Evolutionary conservation across 768 basidiomycete genomes (phyloP).

Genomic region (Multifurca ochricompacta): DNA sequence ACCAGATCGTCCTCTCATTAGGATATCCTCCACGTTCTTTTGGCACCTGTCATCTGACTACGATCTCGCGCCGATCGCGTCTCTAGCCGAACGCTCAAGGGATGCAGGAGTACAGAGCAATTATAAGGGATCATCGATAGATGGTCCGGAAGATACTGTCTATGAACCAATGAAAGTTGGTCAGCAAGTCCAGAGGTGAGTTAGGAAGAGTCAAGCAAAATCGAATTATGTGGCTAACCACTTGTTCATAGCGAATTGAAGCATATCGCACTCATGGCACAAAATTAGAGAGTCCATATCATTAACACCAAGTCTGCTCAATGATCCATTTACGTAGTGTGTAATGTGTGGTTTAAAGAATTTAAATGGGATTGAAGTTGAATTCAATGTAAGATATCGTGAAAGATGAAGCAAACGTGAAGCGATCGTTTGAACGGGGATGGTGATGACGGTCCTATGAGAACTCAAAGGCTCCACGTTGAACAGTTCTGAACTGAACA

Average conservation of each 20-base stretch:
- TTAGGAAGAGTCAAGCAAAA: background rate
- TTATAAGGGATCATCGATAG: constrained; percentile 28
- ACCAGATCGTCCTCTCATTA: constrained; percentile 78
- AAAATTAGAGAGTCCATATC: constrained; percentile 17
- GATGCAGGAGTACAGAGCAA: constrained; percentile 35
- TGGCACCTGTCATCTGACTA: constrained; percentile 88
- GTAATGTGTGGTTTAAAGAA: background rate
- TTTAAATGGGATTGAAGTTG: constrained; percentile 29
- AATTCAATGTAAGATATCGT: constrained; percentile 25
- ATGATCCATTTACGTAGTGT: background rate
- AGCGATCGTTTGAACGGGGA: too few species aligned
- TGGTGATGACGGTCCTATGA: background rate
- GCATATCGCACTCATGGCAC: constrained; percentile 75
- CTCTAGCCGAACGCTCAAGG: constrained; percentile 42
- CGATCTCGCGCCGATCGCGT: constrained; percentile 59
- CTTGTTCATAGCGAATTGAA: constrained; percentile 54
- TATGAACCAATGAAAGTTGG: constrained; percentile 83
- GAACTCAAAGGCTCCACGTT: background rate
- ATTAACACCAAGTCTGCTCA: background rate
- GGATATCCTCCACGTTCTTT: constrained; percentile 97
- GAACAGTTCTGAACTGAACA: background rate
- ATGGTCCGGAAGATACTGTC: constrained; percentile 34
- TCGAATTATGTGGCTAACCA: background rate
- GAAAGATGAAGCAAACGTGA: background rate
- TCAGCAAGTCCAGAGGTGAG: constrained; percentile 78